Evolutionary conservation across 441 rosid species (phyloP).

Genomic region (Raphanus hybrid): DNA sequence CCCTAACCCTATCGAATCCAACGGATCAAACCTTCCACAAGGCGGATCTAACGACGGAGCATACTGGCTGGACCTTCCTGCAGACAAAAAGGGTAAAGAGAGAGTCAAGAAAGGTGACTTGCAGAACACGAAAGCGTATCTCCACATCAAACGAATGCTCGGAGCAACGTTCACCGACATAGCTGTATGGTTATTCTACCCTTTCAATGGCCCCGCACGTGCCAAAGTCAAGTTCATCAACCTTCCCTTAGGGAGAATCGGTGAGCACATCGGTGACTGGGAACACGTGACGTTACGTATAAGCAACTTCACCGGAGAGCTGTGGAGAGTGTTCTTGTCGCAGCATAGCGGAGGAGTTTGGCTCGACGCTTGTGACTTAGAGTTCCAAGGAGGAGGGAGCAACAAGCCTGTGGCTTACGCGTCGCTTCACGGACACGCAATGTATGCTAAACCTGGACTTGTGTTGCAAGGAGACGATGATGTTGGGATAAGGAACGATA

Average conservation of each 20-base stretch:
- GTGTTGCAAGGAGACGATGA: conserved; percentile 68
- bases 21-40: conserved; percentile 82
- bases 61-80: conserved; percentile 86
- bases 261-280: conserved; percentile 95
- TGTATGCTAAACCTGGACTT: conserved; percentile 64
- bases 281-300: conserved; percentile 80
- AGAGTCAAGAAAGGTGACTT: conserved; percentile 71
- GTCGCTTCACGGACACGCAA: conserved; percentile 82
- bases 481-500: conserved; percentile 76
- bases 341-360: conserved; percentile 75
- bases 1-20: conserved; percentile 53
- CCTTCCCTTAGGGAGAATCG: conserved; percentile 65
- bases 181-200: conserved; percentile 76
- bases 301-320: conserved; percentile 78
- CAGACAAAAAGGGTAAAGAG: conserved; percentile 52
- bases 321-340: conserved; percentile 57
- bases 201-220: conserved; percentile 80
- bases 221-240: conserved; percentile 67
- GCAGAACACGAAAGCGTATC: conserved; percentile 51
- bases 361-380: conserved; percentile 63
- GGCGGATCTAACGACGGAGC: conserved; percentile 70
- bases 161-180: conserved; percentile 87
- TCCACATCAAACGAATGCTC: conserved; percentile 76
- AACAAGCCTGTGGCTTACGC: conserved; percentile 66
- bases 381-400: conserved; percentile 47